phyloP scores from a whole-genome alignment of 495 filamentous ascomycete genomes.

The Tricharina praecox region DNA sequence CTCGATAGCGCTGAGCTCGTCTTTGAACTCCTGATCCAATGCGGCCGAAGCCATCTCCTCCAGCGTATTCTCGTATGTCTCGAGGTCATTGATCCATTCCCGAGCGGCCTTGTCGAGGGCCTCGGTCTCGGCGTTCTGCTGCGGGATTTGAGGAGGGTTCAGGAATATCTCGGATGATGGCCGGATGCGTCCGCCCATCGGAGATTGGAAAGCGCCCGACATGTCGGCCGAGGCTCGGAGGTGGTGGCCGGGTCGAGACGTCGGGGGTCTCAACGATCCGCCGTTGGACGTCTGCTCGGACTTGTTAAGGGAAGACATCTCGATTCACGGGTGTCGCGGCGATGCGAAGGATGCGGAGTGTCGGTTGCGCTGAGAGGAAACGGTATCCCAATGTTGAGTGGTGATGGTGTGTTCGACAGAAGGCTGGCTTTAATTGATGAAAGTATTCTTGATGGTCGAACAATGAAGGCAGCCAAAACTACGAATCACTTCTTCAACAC shows the following conservation, averaged over 20 bases:
- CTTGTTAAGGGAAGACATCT: conserved; percentile 5
- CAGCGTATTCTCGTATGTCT: conserved; percentile 90
- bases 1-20: conserved; percentile 95
- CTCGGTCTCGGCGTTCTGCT: conserved; percentile 46
- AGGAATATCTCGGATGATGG: conserved; percentile 78
- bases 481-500: conserved; percentile 9
- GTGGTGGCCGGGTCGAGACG: conserved; percentile 67
- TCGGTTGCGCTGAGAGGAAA: background rate
- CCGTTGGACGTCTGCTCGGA: conserved; percentile 48
- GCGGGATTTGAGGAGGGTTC: conserved; percentile 24
- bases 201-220: conserved; percentile 57
- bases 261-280: conserved; percentile 70
- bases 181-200: conserved; percentile 67
- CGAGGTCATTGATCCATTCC: conserved; percentile 97
- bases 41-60: conserved; percentile 98
- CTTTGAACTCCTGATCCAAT: conserved; percentile 97
- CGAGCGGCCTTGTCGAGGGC: conserved; percentile 82
- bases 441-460: background rate
- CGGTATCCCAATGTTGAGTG: background rate
- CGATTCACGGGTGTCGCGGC: background rate
- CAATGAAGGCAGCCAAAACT: conserved; percentile 13
- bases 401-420: background rate
- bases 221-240: conserved; percentile 94
- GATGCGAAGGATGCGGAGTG: background rate
- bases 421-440: conserved; percentile 1